Evolutionary conservation across 1,139 yeast genomes (phyloP), one percentile per base, ranked within the genome.

Genomic region (Debaryomyces sp.): DNA sequence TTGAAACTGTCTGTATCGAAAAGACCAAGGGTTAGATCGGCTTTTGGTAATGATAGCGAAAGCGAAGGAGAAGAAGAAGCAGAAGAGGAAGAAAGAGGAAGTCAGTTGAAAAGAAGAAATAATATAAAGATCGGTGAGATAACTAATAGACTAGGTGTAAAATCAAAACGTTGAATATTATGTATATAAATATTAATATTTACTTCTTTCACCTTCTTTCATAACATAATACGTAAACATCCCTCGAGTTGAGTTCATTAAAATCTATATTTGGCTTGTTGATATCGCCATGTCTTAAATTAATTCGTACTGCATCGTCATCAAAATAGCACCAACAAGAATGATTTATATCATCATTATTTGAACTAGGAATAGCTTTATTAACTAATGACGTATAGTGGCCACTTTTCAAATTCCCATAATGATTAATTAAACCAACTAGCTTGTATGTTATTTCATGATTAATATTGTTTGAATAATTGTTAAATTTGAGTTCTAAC

Each of bases 171-270:
- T 26, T 35, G 22, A 30, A 32, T 26, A 39, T 37, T 12, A 29
- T 17, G 17, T 29, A 44, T 22, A 29, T 30, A 9, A 17, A 37
- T 37, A 44, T 21, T 29, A 24, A 12, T 17, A 23, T 32, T 32
- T 44, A 27, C 10, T 13, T 27, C 33, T 37, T 7, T 44, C 49
- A 54, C n/a, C 76, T 62, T 47, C 81, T 68, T 59, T 82, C 87
- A 60, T 87, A 87, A 62, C 87, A 85, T 57, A 87, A 67, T n/a
- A 87, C 89, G 62, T 87, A 87, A 4, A 84, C 92, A 55, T 86
- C 89, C 43, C 79, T 75, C 44, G 85, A 80, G 10, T 73, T 70
- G 48, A 80, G 67, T 30, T 73, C 70, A 13, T 70, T 69, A 44
- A 68, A 43, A 24, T 62, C 71, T 35, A 69, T 72, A 29, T 67